Conservation (phyloP, 2,329 filamentous ascomycete species). For the Trichoderma aggressivum region DNA sequence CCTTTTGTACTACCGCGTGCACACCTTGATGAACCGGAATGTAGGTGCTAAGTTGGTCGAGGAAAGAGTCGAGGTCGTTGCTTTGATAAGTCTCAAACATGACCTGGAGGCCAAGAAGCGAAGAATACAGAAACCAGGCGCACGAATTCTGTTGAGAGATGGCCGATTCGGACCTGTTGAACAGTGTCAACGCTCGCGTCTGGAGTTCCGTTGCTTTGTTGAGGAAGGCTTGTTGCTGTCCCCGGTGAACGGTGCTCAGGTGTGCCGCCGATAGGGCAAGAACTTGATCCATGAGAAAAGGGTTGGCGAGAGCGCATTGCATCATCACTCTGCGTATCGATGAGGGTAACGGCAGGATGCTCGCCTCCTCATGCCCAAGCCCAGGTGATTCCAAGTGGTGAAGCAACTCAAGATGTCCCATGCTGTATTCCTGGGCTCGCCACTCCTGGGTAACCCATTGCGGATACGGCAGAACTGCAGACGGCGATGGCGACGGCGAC, state of each 20-base stretch:
- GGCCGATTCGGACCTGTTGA: conserved; percentile 25
- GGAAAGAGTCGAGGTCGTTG: conserved; percentile 30
- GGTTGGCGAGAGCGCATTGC: conserved; percentile 21
- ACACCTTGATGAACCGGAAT: conserved; percentile 36
- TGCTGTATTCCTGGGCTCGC: conserved; percentile 24
- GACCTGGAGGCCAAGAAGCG: conserved; percentile 38
- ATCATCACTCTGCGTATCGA: conserved; percentile 10
- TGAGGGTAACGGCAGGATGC: background rate
- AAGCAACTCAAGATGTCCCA: conserved; percentile 28
- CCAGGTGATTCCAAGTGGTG: conserved; percentile 21
- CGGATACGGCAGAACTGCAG: too few species aligned
- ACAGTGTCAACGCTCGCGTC: conserved; percentile 32
- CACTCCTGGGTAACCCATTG: background rate
- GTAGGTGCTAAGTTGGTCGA: conserved; percentile 32
- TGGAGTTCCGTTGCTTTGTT: conserved; percentile 36
- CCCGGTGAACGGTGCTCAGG: conserved; percentile 27
- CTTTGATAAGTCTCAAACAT: conserved; percentile 40
- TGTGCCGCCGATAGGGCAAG: conserved; percentile 39
- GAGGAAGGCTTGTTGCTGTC: conserved; percentile 24
- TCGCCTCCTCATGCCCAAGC: background rate
- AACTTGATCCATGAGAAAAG: conserved; percentile 36
- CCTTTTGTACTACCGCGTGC: conserved; percentile 28
- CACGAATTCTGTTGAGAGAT: conserved; percentile 27
- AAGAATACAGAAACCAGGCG: conserved; percentile 35
- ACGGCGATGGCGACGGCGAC: background rate